Conservation (phyloP, 306 rosid species). For the Amphicarpaea edgeworthii region DNA sequence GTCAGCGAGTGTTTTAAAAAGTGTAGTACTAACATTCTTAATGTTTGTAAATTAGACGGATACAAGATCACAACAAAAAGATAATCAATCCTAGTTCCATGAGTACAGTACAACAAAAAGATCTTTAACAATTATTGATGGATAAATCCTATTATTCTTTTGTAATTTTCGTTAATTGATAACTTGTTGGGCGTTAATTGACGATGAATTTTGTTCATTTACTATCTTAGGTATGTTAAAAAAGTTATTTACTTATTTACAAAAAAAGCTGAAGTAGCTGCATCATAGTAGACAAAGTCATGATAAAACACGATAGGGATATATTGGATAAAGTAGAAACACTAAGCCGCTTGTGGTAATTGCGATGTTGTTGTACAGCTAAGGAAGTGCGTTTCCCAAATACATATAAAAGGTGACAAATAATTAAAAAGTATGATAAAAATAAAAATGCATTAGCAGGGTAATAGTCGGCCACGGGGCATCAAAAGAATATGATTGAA, state of each 20-base stretch:
- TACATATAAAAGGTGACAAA: constrained; percentile 9
- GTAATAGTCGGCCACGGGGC: not conserved
- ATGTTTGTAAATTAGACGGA: not conserved
- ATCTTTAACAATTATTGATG: not conserved
- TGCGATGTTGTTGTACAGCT: too few relatives aligned
- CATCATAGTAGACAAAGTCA: constrained; percentile 1
- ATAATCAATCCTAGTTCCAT: not conserved
- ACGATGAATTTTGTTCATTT: constrained; percentile 35
- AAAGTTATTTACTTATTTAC: not conserved
- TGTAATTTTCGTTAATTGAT: constrained; percentile 13
- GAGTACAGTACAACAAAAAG: too few relatives aligned
- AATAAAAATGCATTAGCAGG: not conserved
- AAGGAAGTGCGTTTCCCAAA: not conserved
- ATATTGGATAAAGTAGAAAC: constrained; percentile 24
- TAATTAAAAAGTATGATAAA: not conserved
- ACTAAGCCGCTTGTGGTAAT: not conserved
- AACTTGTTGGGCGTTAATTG: constrained; percentile 19
- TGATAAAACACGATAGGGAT: not conserved
- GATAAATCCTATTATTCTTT: not conserved
- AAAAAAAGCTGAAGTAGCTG: not conserved
- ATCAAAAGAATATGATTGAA: not conserved
- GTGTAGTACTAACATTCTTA: not conserved
- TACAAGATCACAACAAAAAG: not conserved
- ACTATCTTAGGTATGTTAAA: not conserved
- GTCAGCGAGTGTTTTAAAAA: not conserved